A percentile compares a stretch with the other conserved stretches of the same genome.
phyloP scores from a whole-genome alignment of 1,284 basidiomycete genomes.

The Termitomyces sp. region DNA sequence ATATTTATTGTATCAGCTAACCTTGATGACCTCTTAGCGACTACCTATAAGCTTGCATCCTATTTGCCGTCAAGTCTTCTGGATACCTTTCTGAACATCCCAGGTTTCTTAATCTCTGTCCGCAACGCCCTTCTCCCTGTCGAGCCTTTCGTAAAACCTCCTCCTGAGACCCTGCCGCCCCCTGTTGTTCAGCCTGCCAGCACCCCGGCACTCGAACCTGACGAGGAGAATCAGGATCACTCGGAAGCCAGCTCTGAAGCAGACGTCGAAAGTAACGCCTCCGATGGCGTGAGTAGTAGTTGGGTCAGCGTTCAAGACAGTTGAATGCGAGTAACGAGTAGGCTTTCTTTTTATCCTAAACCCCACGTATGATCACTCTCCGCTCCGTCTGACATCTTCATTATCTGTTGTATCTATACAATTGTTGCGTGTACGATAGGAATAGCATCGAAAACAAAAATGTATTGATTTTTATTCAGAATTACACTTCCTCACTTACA shows the following conservation, averaged over 20 bases:
- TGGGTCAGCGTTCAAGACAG: conserved; percentile 58
- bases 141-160: conserved; percentile 33
- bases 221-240: conserved; percentile 25
- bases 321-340: conserved; percentile 2
- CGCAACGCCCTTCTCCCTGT: conserved; percentile 55
- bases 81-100: conserved; percentile 60
- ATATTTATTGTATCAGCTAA: background rate
- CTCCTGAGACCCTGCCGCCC: conserved; percentile 12
- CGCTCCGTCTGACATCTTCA: background rate
- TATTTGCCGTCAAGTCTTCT: conserved; percentile 62
- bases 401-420: conserved; percentile 1
- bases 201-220: conserved; percentile 8
- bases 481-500: background rate
- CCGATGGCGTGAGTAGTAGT: conserved; percentile 54
- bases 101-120: conserved; percentile 56
- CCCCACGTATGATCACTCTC: background rate
- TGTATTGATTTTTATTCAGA: background rate
- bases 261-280: conserved; percentile 60
- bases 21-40: conserved; percentile 35
- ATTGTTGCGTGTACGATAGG: conserved; percentile 13
- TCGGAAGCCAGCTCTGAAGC: conserved; percentile 50
- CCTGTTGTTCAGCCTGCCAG: conserved; percentile 13
- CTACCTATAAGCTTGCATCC: conserved; percentile 64
- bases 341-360: background rate
- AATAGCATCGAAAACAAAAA: background rate